phyloP scores from a whole-genome alignment of 75 land plant genomes.

The Pinus taeda region DNA sequence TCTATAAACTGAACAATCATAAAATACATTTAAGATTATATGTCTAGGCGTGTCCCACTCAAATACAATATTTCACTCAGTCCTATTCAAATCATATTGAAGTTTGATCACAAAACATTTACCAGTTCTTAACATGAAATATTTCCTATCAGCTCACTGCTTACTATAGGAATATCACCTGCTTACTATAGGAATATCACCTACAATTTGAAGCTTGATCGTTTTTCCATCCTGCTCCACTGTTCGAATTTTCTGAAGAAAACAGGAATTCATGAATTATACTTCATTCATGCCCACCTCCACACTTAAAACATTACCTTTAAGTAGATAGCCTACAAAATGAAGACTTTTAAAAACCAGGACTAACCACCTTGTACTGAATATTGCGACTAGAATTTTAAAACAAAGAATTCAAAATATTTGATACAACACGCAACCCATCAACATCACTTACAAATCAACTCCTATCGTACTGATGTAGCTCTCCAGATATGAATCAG shows the following conservation, averaged over 20 bases:
- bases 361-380: not conserved
- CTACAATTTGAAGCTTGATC: conserved; percentile 93
- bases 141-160: no score
- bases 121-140: no score
- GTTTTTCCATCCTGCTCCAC: conserved; percentile 94
- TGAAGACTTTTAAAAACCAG: not conserved
- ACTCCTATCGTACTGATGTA: conserved; percentile 89
- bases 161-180: no score
- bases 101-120: no score
- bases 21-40: no score
- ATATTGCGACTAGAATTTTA: not conserved
- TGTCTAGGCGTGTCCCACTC: no score
- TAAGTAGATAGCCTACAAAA: not conserved
- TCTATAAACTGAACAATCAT: no score
- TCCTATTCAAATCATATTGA: no score
- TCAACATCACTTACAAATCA: conserved; percentile 59
- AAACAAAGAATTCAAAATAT: not conserved
- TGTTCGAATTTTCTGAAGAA: conserved; percentile 66
- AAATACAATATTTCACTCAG: no score
- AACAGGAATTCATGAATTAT: not conserved
- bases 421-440: not conserved
- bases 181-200: conserved; percentile 19
- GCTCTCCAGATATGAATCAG: conserved; percentile 82
- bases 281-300: not conserved
- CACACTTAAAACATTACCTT: not conserved